Evolutionary conservation across 768 basidiomycete species (phyloP).

Genomic region (Tephrocybe sp.): DNA sequence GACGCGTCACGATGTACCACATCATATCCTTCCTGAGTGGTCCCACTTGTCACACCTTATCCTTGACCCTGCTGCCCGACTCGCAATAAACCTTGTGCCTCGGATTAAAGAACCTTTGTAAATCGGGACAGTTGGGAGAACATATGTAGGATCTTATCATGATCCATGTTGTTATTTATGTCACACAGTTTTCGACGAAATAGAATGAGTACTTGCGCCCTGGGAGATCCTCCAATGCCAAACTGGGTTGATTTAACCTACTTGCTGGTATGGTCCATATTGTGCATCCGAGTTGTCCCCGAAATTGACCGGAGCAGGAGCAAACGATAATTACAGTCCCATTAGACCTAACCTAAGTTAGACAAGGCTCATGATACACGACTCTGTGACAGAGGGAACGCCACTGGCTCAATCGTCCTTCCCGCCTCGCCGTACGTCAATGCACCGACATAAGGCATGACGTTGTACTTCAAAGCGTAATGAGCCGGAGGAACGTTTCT

Average conservation of each 20-base stretch:
- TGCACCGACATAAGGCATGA: slow-evolving; percentile 88
- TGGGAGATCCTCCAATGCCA: no score
- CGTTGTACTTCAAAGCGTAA: slow-evolving; percentile 81
- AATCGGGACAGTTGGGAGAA: no score
- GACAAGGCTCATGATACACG: slow-evolving; percentile 33
- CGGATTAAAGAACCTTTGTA: background rate
- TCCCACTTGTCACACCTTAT: no score
- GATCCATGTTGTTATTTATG: no score
- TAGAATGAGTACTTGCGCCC: no score
- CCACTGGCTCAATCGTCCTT: slow-evolving; percentile 35
- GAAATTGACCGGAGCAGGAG: background rate
- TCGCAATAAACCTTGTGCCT: background rate
- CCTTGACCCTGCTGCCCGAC: no score
- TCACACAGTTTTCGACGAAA: no score
- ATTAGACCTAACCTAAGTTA: background rate
- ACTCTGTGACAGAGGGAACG: slow-evolving; percentile 38
- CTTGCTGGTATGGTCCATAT: no score
- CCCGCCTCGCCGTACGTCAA: slow-evolving; percentile 77
- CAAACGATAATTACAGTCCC: background rate
- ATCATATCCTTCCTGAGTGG: no score
- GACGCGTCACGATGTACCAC: no score
- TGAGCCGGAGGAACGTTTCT: slow-evolving; percentile 67
- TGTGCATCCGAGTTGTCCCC: background rate
- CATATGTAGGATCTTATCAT: no score
- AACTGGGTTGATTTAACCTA: background rate